A percentile compares a stretch with the other conserved stretches of the same genome.
Evolutionary conservation across 106 monocot genomes (phyloP).

Genomic region (Posidonia australis): DNA sequence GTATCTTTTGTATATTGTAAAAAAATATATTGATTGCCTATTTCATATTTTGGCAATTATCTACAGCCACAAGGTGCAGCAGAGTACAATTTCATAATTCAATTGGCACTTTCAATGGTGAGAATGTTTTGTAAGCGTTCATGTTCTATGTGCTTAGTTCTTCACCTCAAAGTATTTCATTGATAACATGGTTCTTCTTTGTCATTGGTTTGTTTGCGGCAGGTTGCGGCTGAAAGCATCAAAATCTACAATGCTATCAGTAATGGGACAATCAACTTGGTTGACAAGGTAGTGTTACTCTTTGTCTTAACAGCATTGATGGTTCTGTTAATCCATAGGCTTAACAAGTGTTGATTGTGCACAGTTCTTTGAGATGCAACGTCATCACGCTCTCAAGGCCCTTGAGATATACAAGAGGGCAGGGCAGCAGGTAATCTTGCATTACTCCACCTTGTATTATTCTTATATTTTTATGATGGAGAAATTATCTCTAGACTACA

Average conservation of each 20-base stretch:
- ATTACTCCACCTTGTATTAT: background rate
- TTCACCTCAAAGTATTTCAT: background rate
- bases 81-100: conserved; percentile 67
- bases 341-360: conserved; percentile 5
- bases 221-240: conserved; percentile 87
- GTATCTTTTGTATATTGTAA: background rate
- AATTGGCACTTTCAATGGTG: conserved; percentile 72
- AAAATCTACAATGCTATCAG: conserved; percentile 77
- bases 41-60: conserved; percentile 12
- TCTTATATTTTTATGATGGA: background rate
- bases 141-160: background rate
- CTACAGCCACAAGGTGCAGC: conserved; percentile 93
- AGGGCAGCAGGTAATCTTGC: conserved; percentile 58
- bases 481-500: background rate
- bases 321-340: background rate
- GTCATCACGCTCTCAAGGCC: conserved; percentile 72
- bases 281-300: conserved; percentile 65
- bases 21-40: background rate
- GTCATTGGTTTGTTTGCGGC: conserved; percentile 7
- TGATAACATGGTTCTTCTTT: conserved; percentile 3
- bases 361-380: conserved; percentile 99
- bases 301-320: background rate
- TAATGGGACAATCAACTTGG: conserved; percentile 81
- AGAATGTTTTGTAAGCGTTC: conserved; percentile 9
- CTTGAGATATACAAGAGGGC: conserved; percentile 81